phyloP scores from a whole-genome alignment of 345 rosid species.

The Salix brachista region DNA sequence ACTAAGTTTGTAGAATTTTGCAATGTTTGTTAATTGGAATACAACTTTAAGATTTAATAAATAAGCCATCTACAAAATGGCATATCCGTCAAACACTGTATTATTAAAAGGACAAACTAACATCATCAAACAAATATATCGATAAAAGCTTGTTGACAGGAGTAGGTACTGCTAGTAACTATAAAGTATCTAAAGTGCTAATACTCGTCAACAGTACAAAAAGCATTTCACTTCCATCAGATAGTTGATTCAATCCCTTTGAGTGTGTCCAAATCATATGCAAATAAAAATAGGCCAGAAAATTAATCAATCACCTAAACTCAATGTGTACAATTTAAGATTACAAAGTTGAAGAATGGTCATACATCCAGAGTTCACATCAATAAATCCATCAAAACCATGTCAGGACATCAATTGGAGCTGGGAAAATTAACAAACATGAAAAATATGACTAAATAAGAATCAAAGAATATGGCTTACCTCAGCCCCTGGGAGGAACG shows the following conservation, averaged over 20 bases:
- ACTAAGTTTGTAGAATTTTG: neutral
- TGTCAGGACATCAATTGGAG: neutral
- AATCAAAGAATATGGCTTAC: constrained; percentile 32
- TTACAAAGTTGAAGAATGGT: neutral
- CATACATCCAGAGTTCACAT: neutral
- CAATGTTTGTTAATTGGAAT: neutral
- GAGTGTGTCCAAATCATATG: neutral
- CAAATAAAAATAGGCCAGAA: neutral
- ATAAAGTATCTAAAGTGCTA: neutral
- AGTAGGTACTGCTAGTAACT: neutral
- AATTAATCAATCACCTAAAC: neutral
- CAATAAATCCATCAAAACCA: neutral
- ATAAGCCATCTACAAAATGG: neutral
- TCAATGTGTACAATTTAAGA: neutral
- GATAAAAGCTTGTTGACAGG: too few relatives aligned
- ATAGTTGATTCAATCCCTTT: neutral
- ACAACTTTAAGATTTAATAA: neutral
- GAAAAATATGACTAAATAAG: neutral
- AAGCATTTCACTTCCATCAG: neutral
- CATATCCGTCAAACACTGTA: neutral
- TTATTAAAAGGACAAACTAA: neutral
- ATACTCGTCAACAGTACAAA: neutral
- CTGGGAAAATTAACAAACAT: neutral
- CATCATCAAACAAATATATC: neutral
- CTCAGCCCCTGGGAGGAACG: constrained; percentile 43